Evolutionary conservation across 192 early-diverging fungal genomes (phyloP).

Genomic region (Irineochytrium annulatum): DNA sequence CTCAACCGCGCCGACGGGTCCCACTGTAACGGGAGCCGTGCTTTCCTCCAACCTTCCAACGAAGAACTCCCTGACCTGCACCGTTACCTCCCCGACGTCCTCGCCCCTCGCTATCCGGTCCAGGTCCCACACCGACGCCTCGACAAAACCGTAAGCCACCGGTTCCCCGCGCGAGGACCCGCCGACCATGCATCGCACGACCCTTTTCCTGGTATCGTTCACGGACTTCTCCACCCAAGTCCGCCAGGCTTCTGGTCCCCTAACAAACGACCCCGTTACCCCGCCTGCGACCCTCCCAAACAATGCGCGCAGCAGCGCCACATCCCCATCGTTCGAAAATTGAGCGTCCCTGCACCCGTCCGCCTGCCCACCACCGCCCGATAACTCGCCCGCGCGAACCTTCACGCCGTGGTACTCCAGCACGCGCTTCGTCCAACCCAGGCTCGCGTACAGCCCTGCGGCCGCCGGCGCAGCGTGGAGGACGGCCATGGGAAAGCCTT

Average conservation of each 20-base stretch:
- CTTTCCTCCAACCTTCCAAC: not conserved
- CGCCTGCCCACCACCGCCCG: not conserved
- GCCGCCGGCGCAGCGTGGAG: conserved; percentile 24
- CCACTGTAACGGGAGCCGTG: not conserved
- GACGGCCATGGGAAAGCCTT: conserved; percentile 10
- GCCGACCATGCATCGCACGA: not conserved
- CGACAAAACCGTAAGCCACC: conserved; percentile 18
- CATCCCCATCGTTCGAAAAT: not conserved
- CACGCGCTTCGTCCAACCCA: conserved; percentile 12
- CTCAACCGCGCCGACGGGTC: not conserved
- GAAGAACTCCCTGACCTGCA: not conserved
- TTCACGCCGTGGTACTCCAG: not conserved
- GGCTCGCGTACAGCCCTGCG: conserved; percentile 17
- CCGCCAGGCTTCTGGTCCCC: conserved; percentile 5
- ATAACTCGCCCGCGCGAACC: not conserved
- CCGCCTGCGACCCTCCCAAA: conserved; percentile 2
- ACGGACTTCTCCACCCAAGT: not conserved
- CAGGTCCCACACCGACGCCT: conserved; percentile 7
- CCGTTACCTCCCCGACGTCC: not conserved
- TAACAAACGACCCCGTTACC: conserved; percentile 15
- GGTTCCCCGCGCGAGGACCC: conserved; percentile 1
- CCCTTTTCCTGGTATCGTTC: conserved; percentile 7
- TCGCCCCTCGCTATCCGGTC: not conserved
- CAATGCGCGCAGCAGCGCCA: not conserved
- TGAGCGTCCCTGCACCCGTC: not conserved